Conservation (phyloP, 208 protist species). For the Wallacemonas sp. region DNA sequence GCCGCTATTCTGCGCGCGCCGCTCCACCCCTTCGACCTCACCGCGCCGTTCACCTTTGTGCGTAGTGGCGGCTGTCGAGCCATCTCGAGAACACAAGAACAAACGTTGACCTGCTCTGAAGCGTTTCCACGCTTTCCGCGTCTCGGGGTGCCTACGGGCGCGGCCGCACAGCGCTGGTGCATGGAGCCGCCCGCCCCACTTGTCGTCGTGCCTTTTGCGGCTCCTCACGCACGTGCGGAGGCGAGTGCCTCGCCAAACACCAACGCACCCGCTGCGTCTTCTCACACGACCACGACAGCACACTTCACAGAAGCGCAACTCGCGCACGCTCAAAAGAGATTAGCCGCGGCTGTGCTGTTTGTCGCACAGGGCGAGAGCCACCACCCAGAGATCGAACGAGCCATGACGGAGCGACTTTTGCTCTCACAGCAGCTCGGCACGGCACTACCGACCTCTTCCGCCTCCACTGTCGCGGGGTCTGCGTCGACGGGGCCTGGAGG, state of each 20-base stretch:
- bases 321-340: constrained; percentile 12
- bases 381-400: constrained; percentile 41
- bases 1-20: constrained; percentile 37
- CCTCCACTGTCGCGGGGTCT: constrained; percentile 14
- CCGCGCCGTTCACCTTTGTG: constrained; percentile 71
- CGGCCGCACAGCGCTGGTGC: constrained; percentile 17
- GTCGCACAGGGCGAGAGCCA: constrained; percentile 44
- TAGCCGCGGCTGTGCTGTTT: constrained; percentile 60
- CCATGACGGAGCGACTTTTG: constrained; percentile 63
- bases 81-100: constrained; percentile 29
- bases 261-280: too few species aligned
- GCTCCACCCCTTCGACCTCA: constrained; percentile 81
- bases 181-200: constrained; percentile 32
- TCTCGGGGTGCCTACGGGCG: constrained; percentile 28
- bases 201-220: constrained; percentile 21
- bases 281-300: not conserved
- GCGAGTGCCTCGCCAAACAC: too few species aligned
- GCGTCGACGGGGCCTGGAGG: constrained; percentile 9
- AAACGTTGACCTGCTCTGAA: constrained; percentile 30
- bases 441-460: constrained; percentile 2
- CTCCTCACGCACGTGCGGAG: not conserved
- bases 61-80: constrained; percentile 37
- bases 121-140: constrained; percentile 61
- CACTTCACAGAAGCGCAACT: not conserved
- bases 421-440: constrained; percentile 48